A percentile compares a stretch with the other conserved stretches of the same genome.
Evolutionary conservation across 257 asterid genomes (phyloP).

Genomic region (Jasminum sambac): DNA sequence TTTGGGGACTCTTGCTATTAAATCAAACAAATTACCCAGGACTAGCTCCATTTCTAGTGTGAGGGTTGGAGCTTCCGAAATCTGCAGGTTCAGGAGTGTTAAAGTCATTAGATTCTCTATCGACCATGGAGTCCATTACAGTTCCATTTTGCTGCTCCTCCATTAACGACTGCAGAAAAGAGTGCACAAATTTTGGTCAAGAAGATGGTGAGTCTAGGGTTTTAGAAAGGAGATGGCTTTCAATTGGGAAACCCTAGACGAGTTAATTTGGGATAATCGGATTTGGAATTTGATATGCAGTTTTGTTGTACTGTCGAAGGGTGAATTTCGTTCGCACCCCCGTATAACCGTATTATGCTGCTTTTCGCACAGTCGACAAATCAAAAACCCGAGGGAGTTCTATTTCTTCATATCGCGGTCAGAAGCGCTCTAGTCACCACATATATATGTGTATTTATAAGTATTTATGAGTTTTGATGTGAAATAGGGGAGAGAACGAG

Average conservation of each 20-base stretch:
- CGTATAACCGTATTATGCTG: background rate
- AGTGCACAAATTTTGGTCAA: background rate
- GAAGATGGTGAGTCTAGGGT: background rate
- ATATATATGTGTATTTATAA: too few relatives aligned
- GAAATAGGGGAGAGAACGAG: too few relatives aligned
- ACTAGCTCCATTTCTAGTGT: conserved; percentile 51
- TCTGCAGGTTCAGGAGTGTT: conserved; percentile 24
- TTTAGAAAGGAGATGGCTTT: background rate
- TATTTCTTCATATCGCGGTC: too few relatives aligned
- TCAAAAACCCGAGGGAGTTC: too few relatives aligned
- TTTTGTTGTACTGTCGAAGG: background rate
- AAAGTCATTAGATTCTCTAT: conserved; percentile 31
- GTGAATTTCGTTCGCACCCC: background rate
- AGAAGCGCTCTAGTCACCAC: too few relatives aligned
- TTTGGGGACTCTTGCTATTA: background rate
- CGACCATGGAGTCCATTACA: conserved; percentile 6
- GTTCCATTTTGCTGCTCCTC: conserved; percentile 11
- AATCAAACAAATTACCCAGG: conserved; percentile 44
- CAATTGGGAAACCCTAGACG: background rate
- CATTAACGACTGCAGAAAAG: background rate
- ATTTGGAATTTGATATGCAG: background rate
- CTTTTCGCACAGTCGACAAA: background rate
- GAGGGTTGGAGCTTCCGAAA: conserved; percentile 35
- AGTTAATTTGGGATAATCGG: background rate
- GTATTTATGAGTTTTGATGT: too few relatives aligned